Base-by-base conservation (phyloP, 2,329 filamentous ascomycete genomes). In the Aureobasidium sp. region DNA sequence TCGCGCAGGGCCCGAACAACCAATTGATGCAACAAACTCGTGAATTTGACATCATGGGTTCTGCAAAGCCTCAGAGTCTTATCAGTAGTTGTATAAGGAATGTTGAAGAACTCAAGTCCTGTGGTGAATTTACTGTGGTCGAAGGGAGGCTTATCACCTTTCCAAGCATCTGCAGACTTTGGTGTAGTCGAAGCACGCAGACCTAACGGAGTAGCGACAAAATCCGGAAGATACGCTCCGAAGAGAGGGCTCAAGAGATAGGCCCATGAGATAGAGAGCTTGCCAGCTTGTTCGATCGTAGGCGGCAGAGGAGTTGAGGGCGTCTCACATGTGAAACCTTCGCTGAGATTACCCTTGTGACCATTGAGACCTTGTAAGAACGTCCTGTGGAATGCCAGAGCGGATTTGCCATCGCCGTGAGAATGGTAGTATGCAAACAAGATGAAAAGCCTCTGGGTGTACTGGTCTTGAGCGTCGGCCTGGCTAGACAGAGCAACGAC, bases 401-500 rank as follows among this genome's bases (percentile, higher is more conserved):
- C 78, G 0, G 73, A 74, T 37, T 71, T 72, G 0, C 78, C 79
- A 63, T 81, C 79, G 7, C 74, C 76, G 2, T 78, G 68, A 3
- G 71, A 68, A 67, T 81, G 79, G 0, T 77, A 80, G 66, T 70
- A 79, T 0, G 72, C 68, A 57, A 79, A 80, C 0, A 72, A 70
- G 9, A 78, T 69, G 46, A 76, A 73, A 65, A 66, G 70, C 12
- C 69, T 66, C 10, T 43, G 39, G 3, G 3, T 20, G 5, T 7
- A n/a, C 4, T 10, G n/a, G 3, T 43, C 17, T 41, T 32, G 65
- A 17, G 46, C 26, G 0, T 61, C 47, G 8, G n/a, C 27, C 12
- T 12, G 12, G 5, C 7, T 13, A n/a, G 26, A 17, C 1, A 76
- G 59, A n/a, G 71, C 72, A 5, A 73, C 62, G 7, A 79, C 69